Evolutionary conservation across 352 stramenopile genomes (phyloP).

Genomic region (Pythium angustatum): DNA sequence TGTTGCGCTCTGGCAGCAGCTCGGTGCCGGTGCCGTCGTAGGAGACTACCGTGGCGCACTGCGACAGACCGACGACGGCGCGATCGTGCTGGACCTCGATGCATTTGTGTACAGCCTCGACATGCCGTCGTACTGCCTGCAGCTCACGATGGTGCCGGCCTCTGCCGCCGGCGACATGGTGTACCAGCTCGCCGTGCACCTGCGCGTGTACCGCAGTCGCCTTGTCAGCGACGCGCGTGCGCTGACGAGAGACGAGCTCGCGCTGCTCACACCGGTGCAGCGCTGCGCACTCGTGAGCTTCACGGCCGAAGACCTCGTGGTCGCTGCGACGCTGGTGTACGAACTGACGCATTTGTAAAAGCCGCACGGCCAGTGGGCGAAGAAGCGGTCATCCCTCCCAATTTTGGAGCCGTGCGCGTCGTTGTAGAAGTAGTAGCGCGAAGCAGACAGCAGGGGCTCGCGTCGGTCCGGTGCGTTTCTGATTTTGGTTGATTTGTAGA

Average conservation of each 20-base stretch:
- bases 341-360: conserved; percentile 3
- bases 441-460: too few species aligned
- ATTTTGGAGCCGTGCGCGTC: not conserved
- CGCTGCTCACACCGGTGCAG: conserved; percentile 14
- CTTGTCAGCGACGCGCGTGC: conserved; percentile 6
- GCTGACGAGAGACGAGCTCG: conserved; percentile 12
- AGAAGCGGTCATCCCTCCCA: not conserved
- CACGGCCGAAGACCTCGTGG: conserved; percentile 24
- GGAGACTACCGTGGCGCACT: conserved; percentile 28
- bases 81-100: conserved; percentile 30
- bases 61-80: conserved; percentile 23
- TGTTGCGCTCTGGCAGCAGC: conserved; percentile 14
- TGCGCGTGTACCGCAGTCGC: conserved; percentile 24
- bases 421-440: not conserved
- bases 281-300: conserved; percentile 21
- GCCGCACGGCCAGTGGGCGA: too few species aligned
- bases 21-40: conserved; percentile 13
- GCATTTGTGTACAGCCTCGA: conserved; percentile 25
- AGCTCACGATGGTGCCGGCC: conserved; percentile 21
- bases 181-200: conserved; percentile 19
- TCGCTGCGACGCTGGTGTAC: conserved; percentile 22
- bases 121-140: conserved; percentile 28
- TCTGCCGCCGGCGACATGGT: not conserved
- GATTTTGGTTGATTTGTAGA: not conserved
- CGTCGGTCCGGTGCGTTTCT: too few species aligned